A percentile compares a stretch with the other conserved stretches of the same genome.
These are phyloP conservation scores for Oidiodendron maius DNA, from an alignment of 495 filamentous ascomycete species.

Conservation along the genomic window DNA sequence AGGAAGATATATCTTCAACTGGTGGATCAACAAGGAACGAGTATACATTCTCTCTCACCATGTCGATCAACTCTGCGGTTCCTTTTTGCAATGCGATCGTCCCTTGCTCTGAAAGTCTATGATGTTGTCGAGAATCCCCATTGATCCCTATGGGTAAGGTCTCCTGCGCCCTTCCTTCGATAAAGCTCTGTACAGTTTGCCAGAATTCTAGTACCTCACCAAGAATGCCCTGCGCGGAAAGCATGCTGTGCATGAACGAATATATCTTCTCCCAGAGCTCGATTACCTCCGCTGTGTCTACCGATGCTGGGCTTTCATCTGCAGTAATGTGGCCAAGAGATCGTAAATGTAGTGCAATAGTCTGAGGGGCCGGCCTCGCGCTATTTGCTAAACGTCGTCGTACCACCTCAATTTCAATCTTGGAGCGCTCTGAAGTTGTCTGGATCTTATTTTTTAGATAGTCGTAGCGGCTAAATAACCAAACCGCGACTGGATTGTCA, in stretches of 20 bases:
- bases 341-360: slow-evolving; percentile 67
- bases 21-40: slow-evolving; percentile 86
- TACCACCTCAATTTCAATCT: slow-evolving; percentile 86
- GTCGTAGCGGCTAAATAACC: slow-evolving; percentile 84
- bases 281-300: slow-evolving; percentile 72
- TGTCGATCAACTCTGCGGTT: slow-evolving; percentile 68
- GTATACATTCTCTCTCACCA: slow-evolving; percentile 72
- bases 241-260: slow-evolving; percentile 63
- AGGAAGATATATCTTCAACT: slow-evolving; percentile 78
- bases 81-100: slow-evolving; percentile 70
- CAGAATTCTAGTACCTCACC: slow-evolving; percentile 90
- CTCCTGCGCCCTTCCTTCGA: slow-evolving; percentile 77
- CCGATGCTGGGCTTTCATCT: slow-evolving; percentile 43
- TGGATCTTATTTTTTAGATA: slow-evolving; percentile 80
- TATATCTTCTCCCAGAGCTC: slow-evolving; percentile 87
- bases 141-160: slow-evolving; percentile 78
- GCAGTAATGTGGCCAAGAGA: slow-evolving; percentile 57
- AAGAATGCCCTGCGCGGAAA: slow-evolving; percentile 69
- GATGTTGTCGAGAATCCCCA: slow-evolving; percentile 75
- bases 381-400: slow-evolving; percentile 69
- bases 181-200: slow-evolving; percentile 87
- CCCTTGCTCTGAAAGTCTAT: slow-evolving; percentile 68
- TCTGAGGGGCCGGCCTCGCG: slow-evolving; percentile 62
- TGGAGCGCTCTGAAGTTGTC: slow-evolving; percentile 70
- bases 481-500: slow-evolving; percentile 93